Evolutionary conservation across 441 rosid genomes (phyloP), one percentile per base, ranked within the genome.

Genomic region (Erodium texanum): DNA sequence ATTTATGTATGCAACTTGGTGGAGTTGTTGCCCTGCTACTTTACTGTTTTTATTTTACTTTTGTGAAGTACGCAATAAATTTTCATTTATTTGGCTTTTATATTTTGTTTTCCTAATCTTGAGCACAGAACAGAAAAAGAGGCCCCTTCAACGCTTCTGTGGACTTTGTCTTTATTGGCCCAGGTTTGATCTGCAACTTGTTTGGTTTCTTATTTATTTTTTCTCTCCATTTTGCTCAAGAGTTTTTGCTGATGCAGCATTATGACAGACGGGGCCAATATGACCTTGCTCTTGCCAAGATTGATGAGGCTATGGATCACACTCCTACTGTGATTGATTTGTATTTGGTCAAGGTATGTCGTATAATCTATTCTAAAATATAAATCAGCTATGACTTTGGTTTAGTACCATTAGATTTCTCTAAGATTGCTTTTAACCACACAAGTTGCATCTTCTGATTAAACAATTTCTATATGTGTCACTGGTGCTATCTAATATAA

Each of bases 251-350:
- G 73, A 45, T 77, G 86, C 94, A 96, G 99, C 99, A 95, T 82
- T 92, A 90, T 80, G 99, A 95, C 80, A 90, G 93, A 78, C 83
- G 93, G 70, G 88, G 96, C 73, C 93, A 81, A 63, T 84, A 86
- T 85, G 92, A 84, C 54, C 73, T 77, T 79, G 97, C 98, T 71
- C 83, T 92, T 71, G 69, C 81, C 64, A 95, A 89, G 84, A 92
- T 95, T 76, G 86, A 92, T 11, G 96, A 90, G 83, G 98, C 98
- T 74, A 88, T 95, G 71, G 79, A 78, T 71, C 99, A 92, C 77
- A 95, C 99, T 29, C 99, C 98, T 52, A 95, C 99, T 24, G 98
- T 95, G 66, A 92, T 95, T 83, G 98, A 95, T 82, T 81, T 92
- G 73, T 95, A 95, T 70, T 90, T 88, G 0, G 92, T 83, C 75